Evolutionary conservation across 2,329 filamentous ascomycete genomes (phyloP), one percentile per base, ranked within the genome.

Genomic region (Cercospora sojina): DNA sequence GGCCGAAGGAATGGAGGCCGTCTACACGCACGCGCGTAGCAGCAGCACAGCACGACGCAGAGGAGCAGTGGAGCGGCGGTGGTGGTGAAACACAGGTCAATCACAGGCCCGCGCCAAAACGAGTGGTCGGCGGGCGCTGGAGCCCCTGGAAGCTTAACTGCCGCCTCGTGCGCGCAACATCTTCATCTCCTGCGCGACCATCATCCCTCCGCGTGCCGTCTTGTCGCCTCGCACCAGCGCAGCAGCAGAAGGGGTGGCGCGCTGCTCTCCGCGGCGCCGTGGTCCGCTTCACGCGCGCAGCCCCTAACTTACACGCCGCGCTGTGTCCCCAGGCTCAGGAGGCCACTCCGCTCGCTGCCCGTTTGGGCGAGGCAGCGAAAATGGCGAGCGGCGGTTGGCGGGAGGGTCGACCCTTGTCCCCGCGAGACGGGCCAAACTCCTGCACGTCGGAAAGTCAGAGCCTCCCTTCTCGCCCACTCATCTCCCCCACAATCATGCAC

Each of bases 1-100:
- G 49, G 60, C 60, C 60, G n/a, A 56, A 62, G 27, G 60, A 62
- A 38, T 56, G 60, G n/a, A 62, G 60, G 31, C 60, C 35, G 60
- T 31, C 43, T 38, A 38, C 35, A 38, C 29, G 59, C n/a, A 20
- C 25, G n/a, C 43, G 59, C 59, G 43, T 18, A 6, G 1, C 3
- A 5, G 43, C 23, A 49, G 25, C 43, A 49, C 43, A 23, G 18
- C 18, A 49, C 18, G 10, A 23, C 13, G 43, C 43, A 49, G 43
- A 20, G 7, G 43, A 3, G n/a, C 20, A 7, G 18, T 49, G 18
- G 18, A 59, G 20, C 18, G 35, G 32, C 35, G 56, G 25, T 27
- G 53, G 27, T 18, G 31, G 56, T 59, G 56, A 59, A 59, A 59
- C 56, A 58, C 29, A 31, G 35, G 35, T 38, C 18, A 20, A 47